Evolutionary conservation across 2,329 filamentous ascomycete genomes (phyloP), one percentile per base, ranked within the genome.

Genomic region (Trichophyton benhamiae): DNA sequence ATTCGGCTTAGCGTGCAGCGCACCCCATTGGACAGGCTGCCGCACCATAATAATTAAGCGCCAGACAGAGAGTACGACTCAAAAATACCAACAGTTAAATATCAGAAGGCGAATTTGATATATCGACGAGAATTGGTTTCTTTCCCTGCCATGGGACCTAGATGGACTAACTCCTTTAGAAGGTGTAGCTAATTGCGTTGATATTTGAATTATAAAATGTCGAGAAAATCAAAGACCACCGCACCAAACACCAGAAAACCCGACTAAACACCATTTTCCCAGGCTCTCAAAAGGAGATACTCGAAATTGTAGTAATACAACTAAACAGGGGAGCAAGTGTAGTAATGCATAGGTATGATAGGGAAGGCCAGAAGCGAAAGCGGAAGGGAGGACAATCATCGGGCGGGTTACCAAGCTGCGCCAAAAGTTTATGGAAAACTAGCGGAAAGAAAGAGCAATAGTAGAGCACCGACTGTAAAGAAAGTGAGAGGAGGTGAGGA

Each of bases 231-330:
- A 15, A 15, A 55, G 27, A 27, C 52, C 52, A 55, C 52, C 52
- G 33, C 52, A 20, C 52, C 52, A 27, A 55, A 55, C 52, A 36
- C 52, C 52, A 55, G 30, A 55, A 44, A 36, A 9, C 52, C 52
- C 52, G 33, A 55, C 25, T 36, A 25, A 36, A 55, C 30, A 55
- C 52, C 52, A 20, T 33, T 33, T 55, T 33, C 27, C 52, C 25
- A 17, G 25, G 52, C 52, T 55, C 52, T 17, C 25, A 36, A 55
- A 36, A 55, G 52, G 36, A 55, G 15, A 55, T 55, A 33, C 15
- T 55, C 52, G 52, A 36, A 55, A 55, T 33, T 27, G 27, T 55
- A 55, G 52, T 55, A 36, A 55, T 55, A 55, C 52, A 55, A 36
- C 30, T 36, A 27, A 36, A 55, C n/a, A 20, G 30, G 27, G 41